Base-by-base conservation (phyloP, 805 yeast species). In the Starmera amethionina region DNA sequence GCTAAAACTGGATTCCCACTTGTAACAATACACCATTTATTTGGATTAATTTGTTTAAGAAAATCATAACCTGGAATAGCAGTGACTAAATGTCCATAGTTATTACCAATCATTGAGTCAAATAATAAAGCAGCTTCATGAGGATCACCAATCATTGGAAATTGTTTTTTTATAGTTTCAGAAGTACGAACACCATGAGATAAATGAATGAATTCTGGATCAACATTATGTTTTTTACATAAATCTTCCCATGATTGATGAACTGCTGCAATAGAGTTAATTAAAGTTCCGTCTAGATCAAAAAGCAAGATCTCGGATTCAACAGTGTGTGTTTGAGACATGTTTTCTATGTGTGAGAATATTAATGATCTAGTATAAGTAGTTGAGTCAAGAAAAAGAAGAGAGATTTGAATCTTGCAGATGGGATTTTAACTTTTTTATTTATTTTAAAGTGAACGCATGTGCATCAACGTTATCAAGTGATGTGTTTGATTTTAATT, bases 201-300 rank as follows among this genome's bases (percentile, higher is more conserved):
- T 42, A 46, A 32, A 51, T 45, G 34, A 47, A 53, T 13, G 52
- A 36, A 5, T 34, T 76, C 79, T 14, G 84, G 75, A 60, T 79
- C 76, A 42, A 81, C 79, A 55, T 73, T 74, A 45, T 86, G 77
- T 62, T 82, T 74, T 54, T 74, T 70, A 52, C 82, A 84, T 55
- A 82, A 73, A 44, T 77, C 80, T 53, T 73, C 74, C 95, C 95
- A 86, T 66, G 84, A 77, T 54, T 77, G 82, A 55, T 83, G 86
- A 46, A 85, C 84, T 43, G 93, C 86, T 41, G 77, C 78, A 44
- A 89, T 85, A 33, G 94, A 82, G 60, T 82, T 77, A 57, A 86
- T 86, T 55, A 86, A 67, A 27, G 95, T 86, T 40, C 95, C 95
- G 59, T 86, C 95, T 40, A 88, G 77, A 64, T 86, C 95, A 62